Evolutionary conservation across 208 protist genomes (phyloP).

Genomic region (Crithidia sp.): DNA sequence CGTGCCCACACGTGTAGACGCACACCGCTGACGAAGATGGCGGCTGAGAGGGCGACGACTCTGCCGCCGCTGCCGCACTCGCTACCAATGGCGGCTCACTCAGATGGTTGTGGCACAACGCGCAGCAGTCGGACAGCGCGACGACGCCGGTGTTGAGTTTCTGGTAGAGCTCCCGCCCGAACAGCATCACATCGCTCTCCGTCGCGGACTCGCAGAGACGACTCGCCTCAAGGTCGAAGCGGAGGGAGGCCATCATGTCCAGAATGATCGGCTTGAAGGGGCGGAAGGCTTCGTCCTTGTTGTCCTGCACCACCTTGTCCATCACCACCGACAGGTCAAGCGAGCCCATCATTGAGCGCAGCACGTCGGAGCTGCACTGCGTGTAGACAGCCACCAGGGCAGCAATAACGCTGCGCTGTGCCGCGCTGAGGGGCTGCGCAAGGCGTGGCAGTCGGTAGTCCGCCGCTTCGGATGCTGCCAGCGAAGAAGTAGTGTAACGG

Average conservation of each 20-base stretch:
- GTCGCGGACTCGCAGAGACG: conserved; percentile 50
- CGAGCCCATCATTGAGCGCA: conserved; percentile 57
- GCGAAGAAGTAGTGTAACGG: neutral
- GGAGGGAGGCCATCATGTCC: conserved; percentile 59
- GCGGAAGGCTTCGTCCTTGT: conserved; percentile 57
- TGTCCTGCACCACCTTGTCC: conserved; percentile 52
- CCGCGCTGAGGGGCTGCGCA: conserved; percentile 13
- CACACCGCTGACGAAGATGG: conserved; percentile 36
- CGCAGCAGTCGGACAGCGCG: conserved; percentile 60
- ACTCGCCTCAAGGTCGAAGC: conserved; percentile 65
- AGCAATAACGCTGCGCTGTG: conserved; percentile 30
- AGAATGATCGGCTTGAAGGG: conserved; percentile 68
- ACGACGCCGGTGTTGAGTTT: conserved; percentile 56
- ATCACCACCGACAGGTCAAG: conserved; percentile 60
- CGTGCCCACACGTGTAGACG: conserved; percentile 82
- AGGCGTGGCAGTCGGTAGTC: conserved; percentile 6
- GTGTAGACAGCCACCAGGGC: conserved; percentile 64
- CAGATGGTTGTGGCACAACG: conserved; percentile 52
- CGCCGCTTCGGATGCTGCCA: neutral
- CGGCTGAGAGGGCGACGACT: neutral
- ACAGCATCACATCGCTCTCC: conserved; percentile 55
- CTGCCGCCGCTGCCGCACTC: neutral
- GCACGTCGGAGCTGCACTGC: conserved; percentile 49
- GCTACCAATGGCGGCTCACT: conserved; percentile 11
- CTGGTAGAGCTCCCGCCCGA: conserved; percentile 44